A percentile compares a stretch with the other conserved stretches of the same genome.
These are phyloP conservation scores for Solanum peruvianum DNA, from an alignment of 257 asterid species.

Conservation along the genomic window DNA sequence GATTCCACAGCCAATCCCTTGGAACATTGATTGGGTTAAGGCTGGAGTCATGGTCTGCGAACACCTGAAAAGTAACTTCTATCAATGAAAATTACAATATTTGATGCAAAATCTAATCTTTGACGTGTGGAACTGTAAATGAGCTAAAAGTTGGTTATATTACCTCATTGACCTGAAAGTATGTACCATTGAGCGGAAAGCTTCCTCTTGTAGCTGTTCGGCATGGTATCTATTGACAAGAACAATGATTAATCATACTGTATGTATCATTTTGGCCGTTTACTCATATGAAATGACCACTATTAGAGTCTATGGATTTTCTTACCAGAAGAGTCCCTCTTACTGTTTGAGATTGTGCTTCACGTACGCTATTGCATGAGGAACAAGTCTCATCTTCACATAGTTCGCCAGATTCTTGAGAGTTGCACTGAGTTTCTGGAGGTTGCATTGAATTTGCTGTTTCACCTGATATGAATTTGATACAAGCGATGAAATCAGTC, in stretches of 20 bases:
- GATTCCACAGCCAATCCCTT: slow-evolving; percentile 84
- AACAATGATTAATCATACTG: background rate
- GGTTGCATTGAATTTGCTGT: slow-evolving; percentile 74
- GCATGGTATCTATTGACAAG: slow-evolving; percentile 70
- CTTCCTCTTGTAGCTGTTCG: slow-evolving; percentile 99
- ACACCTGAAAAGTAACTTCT: slow-evolving; percentile 44
- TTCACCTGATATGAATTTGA: slow-evolving; percentile 51
- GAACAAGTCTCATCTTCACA: slow-evolving; percentile 73
- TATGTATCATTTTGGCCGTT: background rate
- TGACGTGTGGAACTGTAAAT: background rate
- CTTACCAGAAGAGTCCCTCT: slow-evolving; percentile 94
- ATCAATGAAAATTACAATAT: background rate
- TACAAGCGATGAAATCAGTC: slow-evolving; percentile 1
- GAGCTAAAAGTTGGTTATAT: slow-evolving; percentile 1
- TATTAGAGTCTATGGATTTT: background rate
- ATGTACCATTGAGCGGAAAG: slow-evolving; percentile 96
- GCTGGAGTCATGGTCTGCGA: slow-evolving; percentile 91
- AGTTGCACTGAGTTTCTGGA: slow-evolving; percentile 67
- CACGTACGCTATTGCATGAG: slow-evolving; percentile 83
- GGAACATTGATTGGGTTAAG: slow-evolving; percentile 73
- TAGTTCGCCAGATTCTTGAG: slow-evolving; percentile 46
- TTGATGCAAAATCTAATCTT: background rate
- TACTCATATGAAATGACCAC: background rate
- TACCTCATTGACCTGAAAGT: slow-evolving; percentile 98
- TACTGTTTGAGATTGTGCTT: slow-evolving; percentile 73